Evolutionary conservation across 2,329 filamentous ascomycete genomes (phyloP).

Genomic region (Podosphaera aphanis): DNA sequence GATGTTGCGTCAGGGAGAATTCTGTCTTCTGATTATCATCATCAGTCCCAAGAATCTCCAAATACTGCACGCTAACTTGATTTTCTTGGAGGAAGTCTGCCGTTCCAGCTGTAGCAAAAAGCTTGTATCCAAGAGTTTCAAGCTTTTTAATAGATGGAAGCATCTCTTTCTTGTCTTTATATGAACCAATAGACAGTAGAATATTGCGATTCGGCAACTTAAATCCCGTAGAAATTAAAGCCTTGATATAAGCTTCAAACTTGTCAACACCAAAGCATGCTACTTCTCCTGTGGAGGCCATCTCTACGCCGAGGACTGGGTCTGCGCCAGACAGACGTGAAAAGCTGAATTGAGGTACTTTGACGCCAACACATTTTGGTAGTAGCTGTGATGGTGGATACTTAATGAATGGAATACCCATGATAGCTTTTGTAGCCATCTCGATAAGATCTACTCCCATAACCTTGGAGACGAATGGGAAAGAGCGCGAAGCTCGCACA

Average conservation of each 20-base stretch:
- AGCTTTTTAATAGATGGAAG: slow-evolving; percentile 77
- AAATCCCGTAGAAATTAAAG: slow-evolving; percentile 85
- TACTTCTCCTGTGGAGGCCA: slow-evolving; percentile 96
- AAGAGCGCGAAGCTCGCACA: slow-evolving; percentile 82
- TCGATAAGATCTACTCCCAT: slow-evolving; percentile 96
- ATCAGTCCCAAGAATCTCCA: slow-evolving; percentile 61
- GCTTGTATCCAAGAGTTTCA: slow-evolving; percentile 75
- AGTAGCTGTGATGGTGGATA: slow-evolving; percentile 61
- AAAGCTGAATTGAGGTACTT: slow-evolving; percentile 98
- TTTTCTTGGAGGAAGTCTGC: slow-evolving; percentile 92
- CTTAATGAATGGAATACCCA: slow-evolving; percentile 55
- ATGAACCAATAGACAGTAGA: slow-evolving; percentile 81
- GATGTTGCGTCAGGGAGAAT: slow-evolving; percentile 87
- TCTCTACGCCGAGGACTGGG: slow-evolving; percentile 89
- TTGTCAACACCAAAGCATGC: slow-evolving; percentile 90
- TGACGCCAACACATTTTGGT: slow-evolving; percentile 74
- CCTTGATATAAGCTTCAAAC: slow-evolving; percentile 95
- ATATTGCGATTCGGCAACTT: slow-evolving; percentile 90
- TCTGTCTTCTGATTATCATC: slow-evolving; percentile 78
- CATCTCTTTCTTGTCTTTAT: slow-evolving; percentile 97
- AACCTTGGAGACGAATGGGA: slow-evolving; percentile 95
- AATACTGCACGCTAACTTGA: slow-evolving; percentile 73
- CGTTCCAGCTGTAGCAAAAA: slow-evolving; percentile 89
- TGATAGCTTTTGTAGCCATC: slow-evolving; percentile 95
- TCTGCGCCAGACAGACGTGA: slow-evolving; percentile 88